phyloP scores from a whole-genome alignment of 352 stramenopile species.

The Thalassiosira sp. region DNA sequence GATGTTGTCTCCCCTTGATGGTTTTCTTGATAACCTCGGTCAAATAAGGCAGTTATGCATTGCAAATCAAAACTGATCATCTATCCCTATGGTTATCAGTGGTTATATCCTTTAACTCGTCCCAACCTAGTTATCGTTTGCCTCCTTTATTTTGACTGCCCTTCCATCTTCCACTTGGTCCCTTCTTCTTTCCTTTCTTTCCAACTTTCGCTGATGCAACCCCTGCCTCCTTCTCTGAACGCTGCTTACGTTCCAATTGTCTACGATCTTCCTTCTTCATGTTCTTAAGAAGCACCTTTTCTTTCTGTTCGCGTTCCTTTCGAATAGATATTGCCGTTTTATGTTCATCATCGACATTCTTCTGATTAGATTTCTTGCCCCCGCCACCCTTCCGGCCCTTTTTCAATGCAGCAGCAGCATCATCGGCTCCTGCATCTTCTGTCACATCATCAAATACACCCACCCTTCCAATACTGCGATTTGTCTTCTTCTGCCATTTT shows the following conservation, averaged over 20 bases:
- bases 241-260: constrained; percentile 46
- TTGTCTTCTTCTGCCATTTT: constrained; percentile 86
- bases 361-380: constrained; percentile 43
- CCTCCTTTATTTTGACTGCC: constrained; percentile 34
- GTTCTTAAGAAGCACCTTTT: constrained; percentile 82
- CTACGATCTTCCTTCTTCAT: constrained; percentile 72
- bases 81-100: too few species aligned
- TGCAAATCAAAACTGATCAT: too few species aligned
- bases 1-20: too few species aligned
- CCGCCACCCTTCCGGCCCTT: constrained; percentile 34
- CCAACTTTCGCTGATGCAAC: constrained; percentile 9
- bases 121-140: too few species aligned
- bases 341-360: constrained; percentile 44
- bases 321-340: constrained; percentile 70
- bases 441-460: constrained; percentile 82
- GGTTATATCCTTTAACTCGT: too few species aligned
- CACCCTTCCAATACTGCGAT: constrained; percentile 75
- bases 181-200: constrained; percentile 47
- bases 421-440: constrained; percentile 37
- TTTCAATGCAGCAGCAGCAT: constrained; percentile 15
- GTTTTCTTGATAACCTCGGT: too few species aligned
- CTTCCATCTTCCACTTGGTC: constrained; percentile 42
- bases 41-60: too few species aligned
- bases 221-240: constrained; percentile 28
- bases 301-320: constrained; percentile 75